Percentiles rank a stretch among this genome's conserved stretches.
These are phyloP conservation scores for Neurospora sp. DNA, from an alignment of 2,329 filamentous ascomycete species.

Conservation along the genomic window DNA sequence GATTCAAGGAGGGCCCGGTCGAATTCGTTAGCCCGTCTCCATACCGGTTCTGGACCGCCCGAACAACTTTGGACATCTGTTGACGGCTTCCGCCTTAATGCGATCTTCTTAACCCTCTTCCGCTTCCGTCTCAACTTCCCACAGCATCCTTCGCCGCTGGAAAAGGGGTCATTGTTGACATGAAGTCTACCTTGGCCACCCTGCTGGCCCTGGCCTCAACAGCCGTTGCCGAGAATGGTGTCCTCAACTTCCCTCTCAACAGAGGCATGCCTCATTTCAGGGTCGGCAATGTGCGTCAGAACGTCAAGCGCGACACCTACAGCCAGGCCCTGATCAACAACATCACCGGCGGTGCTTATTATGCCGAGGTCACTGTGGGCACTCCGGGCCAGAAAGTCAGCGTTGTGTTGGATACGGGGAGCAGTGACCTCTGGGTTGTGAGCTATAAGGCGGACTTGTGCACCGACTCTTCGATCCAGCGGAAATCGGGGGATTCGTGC, in stretches of 20 bases:
- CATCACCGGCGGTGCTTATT: constrained; percentile 45
- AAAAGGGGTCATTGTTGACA: constrained; percentile 3
- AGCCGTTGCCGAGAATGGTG: constrained; percentile 11
- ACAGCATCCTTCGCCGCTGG: background rate
- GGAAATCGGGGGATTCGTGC: constrained; percentile 24
- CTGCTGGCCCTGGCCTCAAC: constrained; percentile 11
- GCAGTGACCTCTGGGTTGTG: constrained; percentile 53
- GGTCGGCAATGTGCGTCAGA: constrained; percentile 7
- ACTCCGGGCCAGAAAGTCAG: constrained; percentile 45
- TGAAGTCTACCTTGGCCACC: constrained; percentile 4
- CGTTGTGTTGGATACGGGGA: constrained; percentile 53
- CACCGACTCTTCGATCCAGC: constrained; percentile 25
- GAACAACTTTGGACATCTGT: background rate
- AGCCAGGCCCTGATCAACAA: constrained; percentile 40
- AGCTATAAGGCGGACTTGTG: constrained; percentile 29
- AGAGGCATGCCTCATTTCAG: constrained; percentile 13
- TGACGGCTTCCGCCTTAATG: background rate
- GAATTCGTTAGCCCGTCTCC: background rate
- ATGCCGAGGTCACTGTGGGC: constrained; percentile 46
- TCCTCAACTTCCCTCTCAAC: constrained; percentile 17
- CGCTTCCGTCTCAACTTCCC: background rate
- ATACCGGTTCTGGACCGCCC: background rate
- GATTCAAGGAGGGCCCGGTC: background rate
- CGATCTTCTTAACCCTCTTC: background rate
- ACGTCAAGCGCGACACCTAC: constrained; percentile 19